These are phyloP conservation scores for Phytophthora sojae DNA, from an alignment of 352 stramenopile species.

Conservation along the genomic window DNA sequence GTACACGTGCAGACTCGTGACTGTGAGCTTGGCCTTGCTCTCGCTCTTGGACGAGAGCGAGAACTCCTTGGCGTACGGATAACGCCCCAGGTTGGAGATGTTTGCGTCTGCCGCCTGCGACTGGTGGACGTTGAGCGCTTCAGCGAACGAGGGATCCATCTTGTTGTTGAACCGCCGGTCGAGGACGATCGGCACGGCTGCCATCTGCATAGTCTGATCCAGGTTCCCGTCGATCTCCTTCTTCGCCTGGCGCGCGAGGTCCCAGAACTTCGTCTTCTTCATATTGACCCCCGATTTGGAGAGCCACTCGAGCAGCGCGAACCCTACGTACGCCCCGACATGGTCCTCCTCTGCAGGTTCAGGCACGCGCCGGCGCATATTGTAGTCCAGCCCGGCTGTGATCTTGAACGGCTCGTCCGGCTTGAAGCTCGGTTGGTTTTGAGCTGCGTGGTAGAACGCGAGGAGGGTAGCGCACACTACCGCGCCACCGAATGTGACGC, in stretches of 20 bases:
- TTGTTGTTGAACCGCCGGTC: slow-evolving; percentile 26
- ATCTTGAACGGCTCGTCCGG: slow-evolving; percentile 47
- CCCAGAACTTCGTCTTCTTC: slow-evolving; percentile 46
- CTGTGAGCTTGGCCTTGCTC: slow-evolving; percentile 5
- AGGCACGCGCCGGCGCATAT: slow-evolving; percentile 55
- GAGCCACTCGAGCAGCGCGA: slow-evolving; percentile 26
- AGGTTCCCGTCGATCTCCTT: slow-evolving; percentile 29
- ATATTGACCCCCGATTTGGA: slow-evolving; percentile 32
- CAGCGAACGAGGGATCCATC: slow-evolving; percentile 22
- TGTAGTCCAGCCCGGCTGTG: slow-evolving; percentile 41
- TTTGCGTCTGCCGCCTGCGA: slow-evolving; percentile 30
- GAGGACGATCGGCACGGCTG: slow-evolving; percentile 18
- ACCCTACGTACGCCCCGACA: slow-evolving; percentile 44
- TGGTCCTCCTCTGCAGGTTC: slow-evolving; percentile 25
- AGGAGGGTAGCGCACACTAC: slow-evolving; percentile 32
- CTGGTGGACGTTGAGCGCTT: slow-evolving; percentile 24
- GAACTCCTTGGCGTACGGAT: slow-evolving; percentile 26
- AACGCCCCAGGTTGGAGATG: slow-evolving; percentile 38
- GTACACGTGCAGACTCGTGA: slow-evolving; percentile 42
- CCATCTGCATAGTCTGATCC: slow-evolving; percentile 14
- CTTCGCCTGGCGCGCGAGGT: slow-evolving; percentile 48
- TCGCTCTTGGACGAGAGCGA: slow-evolving; percentile 2
- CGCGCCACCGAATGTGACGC: slow-evolving; percentile 46
- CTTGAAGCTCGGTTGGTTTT: slow-evolving; percentile 15
- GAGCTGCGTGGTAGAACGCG: slow-evolving; percentile 32